Conservation (phyloP, 2,329 filamentous ascomycete genomes). For the Colletotrichum sp. region DNA sequence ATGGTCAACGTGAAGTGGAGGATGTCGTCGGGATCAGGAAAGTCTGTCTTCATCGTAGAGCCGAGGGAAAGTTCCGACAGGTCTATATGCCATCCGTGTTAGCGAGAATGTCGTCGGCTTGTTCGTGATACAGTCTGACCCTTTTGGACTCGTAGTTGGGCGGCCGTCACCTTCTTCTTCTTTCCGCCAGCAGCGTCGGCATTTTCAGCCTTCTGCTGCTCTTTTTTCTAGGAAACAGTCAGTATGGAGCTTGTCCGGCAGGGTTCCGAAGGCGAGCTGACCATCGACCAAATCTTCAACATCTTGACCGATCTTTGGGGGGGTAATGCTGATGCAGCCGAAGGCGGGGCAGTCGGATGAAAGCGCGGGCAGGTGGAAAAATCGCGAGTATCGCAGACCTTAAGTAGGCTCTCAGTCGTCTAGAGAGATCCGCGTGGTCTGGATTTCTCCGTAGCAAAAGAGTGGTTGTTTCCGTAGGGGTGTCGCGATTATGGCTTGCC, state of each 20-base stretch:
- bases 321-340: constrained; percentile 1
- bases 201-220: constrained; percentile 93
- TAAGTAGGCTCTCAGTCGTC: neutral
- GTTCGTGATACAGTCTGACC: constrained; percentile 56
- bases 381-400: neutral
- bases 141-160: constrained; percentile 94
- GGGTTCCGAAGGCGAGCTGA: constrained; percentile 45
- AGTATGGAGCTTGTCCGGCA: neutral
- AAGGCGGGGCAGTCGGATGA: neutral
- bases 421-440: neutral
- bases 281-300: constrained; percentile 99
- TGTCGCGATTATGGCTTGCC: constrained; percentile 12
- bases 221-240: constrained; percentile 74
- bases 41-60: constrained; percentile 80
- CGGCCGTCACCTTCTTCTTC: constrained; percentile 99
- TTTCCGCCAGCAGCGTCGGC: constrained; percentile 77
- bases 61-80: constrained; percentile 81
- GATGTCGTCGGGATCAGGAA: constrained; percentile 84
- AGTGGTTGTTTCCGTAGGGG: neutral
- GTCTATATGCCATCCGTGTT: constrained; percentile 55
- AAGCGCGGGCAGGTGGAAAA: neutral
- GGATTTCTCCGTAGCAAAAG: neutral
- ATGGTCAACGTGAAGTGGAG: constrained; percentile 84
- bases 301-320: constrained; percentile 60
- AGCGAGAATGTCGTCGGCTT: neutral